phyloP scores from a whole-genome alignment of 2,329 filamentous ascomycete genomes.

The Colletotrichum filicis region DNA sequence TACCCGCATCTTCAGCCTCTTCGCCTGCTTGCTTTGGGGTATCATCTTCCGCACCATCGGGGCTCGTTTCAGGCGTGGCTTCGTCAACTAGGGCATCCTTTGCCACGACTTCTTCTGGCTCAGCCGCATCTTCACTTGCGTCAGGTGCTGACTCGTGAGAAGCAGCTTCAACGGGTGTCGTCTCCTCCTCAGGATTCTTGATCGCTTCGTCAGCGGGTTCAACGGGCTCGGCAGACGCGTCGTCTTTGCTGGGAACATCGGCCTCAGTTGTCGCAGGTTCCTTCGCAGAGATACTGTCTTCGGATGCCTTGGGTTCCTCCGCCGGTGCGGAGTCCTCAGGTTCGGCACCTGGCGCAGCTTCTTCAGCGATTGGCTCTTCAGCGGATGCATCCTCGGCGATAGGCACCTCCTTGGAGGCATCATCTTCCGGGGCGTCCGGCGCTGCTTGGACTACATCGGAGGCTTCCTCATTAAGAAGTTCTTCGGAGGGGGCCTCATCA shows the following conservation, averaged over 20 bases:
- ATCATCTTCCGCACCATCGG: constrained; percentile 31
- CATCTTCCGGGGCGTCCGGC: background rate
- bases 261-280: background rate
- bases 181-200: background rate
- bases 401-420: background rate
- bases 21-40: background rate
- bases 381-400: background rate
- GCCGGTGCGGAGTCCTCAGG: too few relatives aligned
- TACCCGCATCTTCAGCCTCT: background rate
- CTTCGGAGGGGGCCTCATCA: background rate
- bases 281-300: background rate
- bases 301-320: background rate
- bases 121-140: background rate
- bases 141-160: background rate
- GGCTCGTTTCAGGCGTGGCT: background rate
- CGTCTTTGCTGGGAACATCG: background rate
- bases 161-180: background rate
- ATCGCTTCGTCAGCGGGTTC: background rate
- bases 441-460: background rate
- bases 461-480: too few relatives aligned
- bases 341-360: background rate
- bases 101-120: background rate
- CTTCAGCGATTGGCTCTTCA: background rate
- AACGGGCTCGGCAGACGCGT: background rate
- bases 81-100: background rate